phyloP scores from a whole-genome alignment of 306 rosid species.

The Vigna nakashimae region DNA sequence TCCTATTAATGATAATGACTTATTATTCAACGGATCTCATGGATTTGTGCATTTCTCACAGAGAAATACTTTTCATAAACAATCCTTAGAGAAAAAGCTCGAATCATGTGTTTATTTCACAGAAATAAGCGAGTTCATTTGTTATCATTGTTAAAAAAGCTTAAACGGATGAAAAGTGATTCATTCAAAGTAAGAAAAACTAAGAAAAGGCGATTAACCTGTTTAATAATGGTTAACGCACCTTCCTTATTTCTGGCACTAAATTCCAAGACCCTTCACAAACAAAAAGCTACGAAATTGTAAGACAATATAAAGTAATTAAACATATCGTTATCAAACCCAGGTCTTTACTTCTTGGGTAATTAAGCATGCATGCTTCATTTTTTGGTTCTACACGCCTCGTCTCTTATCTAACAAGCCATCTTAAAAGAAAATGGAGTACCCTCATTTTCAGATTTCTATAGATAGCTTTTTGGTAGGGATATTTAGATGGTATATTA shows the following conservation, averaged over 20 bases:
- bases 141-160: not conserved
- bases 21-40: not conserved
- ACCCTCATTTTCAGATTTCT: not conserved
- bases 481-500: too few relatives aligned
- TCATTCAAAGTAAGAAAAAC: not conserved
- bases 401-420: not conserved
- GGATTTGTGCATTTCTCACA: not conserved
- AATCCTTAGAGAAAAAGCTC: not conserved
- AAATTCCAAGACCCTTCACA: not conserved
- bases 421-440: not conserved
- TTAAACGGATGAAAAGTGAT: not conserved
- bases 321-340: not conserved
- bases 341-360: constrained; percentile 10
- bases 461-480: too few relatives aligned
- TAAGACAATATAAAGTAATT: not conserved
- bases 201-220: not conserved
- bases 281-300: not conserved
- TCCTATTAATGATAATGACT: not conserved
- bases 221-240: constrained; percentile 21
- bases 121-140: not conserved
- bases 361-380: constrained; percentile 22
- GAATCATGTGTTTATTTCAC: not conserved
- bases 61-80: not conserved
- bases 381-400: constrained; percentile 7
- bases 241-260: constrained; percentile 17